Percentiles rank a stretch among this genome's conserved stretches.
Conservation (phyloP, 1,284 basidiomycete species). For the Sutorius eximius region DNA sequence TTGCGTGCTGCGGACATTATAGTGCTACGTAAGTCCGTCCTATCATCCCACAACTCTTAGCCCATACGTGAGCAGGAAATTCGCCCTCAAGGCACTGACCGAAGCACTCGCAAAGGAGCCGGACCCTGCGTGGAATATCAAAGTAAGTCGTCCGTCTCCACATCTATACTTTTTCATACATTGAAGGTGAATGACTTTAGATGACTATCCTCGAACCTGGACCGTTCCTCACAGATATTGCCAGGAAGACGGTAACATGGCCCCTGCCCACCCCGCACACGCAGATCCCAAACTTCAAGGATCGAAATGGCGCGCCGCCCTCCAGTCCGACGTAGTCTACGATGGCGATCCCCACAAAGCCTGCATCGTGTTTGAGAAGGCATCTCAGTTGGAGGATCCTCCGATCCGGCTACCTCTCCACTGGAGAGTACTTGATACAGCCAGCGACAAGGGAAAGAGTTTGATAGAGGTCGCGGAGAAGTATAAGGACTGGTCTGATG, state of each 20-base stretch:
- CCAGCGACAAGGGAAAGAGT: not conserved
- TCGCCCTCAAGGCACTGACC: constrained; percentile 27
- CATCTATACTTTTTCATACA: too few species aligned
- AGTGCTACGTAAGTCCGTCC: constrained; percentile 22
- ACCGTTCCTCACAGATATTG: too few species aligned
- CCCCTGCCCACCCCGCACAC: constrained; percentile 22
- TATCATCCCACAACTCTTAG: not conserved
- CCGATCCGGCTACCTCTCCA: constrained; percentile 32
- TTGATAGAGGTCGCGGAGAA: constrained; percentile 21
- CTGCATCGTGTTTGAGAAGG: constrained; percentile 22
- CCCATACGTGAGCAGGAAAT: constrained; percentile 17
- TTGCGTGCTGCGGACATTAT: constrained; percentile 18
- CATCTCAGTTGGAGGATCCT: constrained; percentile 24
- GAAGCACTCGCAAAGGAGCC: constrained; percentile 28
- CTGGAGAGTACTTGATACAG: not conserved
- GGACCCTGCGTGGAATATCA: constrained; percentile 34
- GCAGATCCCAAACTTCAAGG: constrained; percentile 9
- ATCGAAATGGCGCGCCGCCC: constrained; percentile 4
- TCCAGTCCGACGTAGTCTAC: not conserved
- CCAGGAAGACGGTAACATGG: not conserved
- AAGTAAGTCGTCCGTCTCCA: constrained; percentile 13
- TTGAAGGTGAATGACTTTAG: too few species aligned
- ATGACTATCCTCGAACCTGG: too few species aligned
- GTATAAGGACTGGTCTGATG: constrained; percentile 36
- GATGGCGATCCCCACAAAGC: constrained; percentile 26